Evolutionary conservation across 2,329 filamentous ascomycete genomes (phyloP), one percentile per base, ranked within the genome.

Genomic region (Pestalotiopsis sp.): DNA sequence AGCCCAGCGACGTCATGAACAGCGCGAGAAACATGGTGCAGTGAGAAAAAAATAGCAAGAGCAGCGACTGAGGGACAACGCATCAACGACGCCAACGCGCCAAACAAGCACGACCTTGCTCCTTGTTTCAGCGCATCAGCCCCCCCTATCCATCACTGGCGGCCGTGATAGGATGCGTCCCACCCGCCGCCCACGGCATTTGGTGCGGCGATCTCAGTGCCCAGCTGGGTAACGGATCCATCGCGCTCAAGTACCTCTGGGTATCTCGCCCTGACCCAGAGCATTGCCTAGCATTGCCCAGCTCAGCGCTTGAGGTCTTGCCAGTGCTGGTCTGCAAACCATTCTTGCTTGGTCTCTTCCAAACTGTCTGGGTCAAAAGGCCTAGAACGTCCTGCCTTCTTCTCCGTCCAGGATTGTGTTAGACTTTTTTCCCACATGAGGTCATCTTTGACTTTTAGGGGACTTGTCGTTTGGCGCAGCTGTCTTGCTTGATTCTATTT

Each of bases 391-490:
- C 58, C 58, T 38, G 26, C 26, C n/a, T 39, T 61, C 20, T 61
- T 35, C 20, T 35, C 35, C 17, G 26, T 26, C 22, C 57, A n/a
- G n/a, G 20, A 17, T 61, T 30, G 38, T 35, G 10, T 61, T 61
- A 35, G 38, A 35, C n/a, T 61, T 20, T 35, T 39, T 39, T 35
- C 35, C 17, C 35, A 35, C 58, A 61, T 61, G 58, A 61, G 58
- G 58, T 61, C 58, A 61, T 61, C 58, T 30, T 61, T 13, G 58
- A 22, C 13, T 39, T 52, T 20, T 61, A 61, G 58, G 58, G 58
- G 26, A 35, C 58, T 39, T 39, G 26, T 61, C 35, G 14, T 61
- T 17, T 61, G 26, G 58, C 44, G 44, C 44, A 52, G 58, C 38
- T 61, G 26, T 61, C 58, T 61, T 61, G n/a, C 17, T 10, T 39